These are phyloP conservation scores for Leccinum longicurvipes DNA, from an alignment of 768 basidiomycete species.

Conservation along the genomic window DNA sequence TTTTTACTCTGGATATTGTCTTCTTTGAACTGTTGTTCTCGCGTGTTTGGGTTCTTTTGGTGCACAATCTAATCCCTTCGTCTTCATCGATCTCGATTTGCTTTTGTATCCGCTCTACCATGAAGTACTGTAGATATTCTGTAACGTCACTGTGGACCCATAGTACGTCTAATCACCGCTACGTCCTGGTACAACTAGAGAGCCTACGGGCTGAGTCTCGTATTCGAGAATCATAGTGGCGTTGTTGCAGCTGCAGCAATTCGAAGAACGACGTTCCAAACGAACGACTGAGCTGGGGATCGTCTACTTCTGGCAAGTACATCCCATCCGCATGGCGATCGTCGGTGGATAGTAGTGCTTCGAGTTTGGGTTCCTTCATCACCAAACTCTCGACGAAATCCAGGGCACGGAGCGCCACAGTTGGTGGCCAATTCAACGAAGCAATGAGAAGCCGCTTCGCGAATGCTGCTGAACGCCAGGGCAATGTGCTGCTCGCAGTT, in stretches of 20 bases:
- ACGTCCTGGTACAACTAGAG: constrained; percentile 41
- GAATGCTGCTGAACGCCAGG: constrained; percentile 86
- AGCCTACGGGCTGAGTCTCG: constrained; percentile 62
- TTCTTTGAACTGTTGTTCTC: constrained; percentile 23
- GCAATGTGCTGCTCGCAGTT: constrained; percentile 51
- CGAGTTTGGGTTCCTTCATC: constrained; percentile 74
- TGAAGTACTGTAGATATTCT: constrained; percentile 34
- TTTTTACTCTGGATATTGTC: constrained; percentile 29
- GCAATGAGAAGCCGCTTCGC: constrained; percentile 86
- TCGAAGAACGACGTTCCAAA: constrained; percentile 90
- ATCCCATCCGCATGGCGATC: constrained; percentile 83
- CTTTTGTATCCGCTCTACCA: constrained; percentile 21
- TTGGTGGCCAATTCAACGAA: constrained; percentile 77
- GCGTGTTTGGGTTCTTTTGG: constrained; percentile 6
- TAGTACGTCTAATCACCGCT: constrained; percentile 28
- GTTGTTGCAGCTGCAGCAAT: constrained; percentile 56
- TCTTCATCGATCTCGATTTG: constrained; percentile 17
- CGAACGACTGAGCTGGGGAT: constrained; percentile 79
- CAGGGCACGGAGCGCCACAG: constrained; percentile 60
- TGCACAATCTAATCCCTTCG: constrained; percentile 15
- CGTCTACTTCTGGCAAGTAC: constrained; percentile 82
- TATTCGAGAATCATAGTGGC: constrained; percentile 66
- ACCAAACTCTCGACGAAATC: constrained; percentile 72
- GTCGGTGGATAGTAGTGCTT: constrained; percentile 81
- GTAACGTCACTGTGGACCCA: constrained; percentile 26